These are phyloP conservation scores for Wickerhamomyces subpelliculosus DNA, from an alignment of 805 yeast genomes.

Conservation along the genomic window DNA sequence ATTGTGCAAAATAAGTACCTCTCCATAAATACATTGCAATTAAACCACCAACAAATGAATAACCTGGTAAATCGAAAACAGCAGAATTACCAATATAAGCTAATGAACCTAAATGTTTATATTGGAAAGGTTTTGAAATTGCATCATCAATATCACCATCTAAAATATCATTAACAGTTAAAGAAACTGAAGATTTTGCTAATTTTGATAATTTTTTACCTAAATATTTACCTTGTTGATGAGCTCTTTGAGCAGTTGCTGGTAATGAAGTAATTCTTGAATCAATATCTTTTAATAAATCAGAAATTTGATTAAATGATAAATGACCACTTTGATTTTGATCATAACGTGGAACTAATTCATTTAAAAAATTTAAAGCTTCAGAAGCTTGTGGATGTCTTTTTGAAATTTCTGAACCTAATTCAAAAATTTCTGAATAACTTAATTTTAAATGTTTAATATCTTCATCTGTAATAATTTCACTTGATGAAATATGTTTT, in stretches of 20 bases:
- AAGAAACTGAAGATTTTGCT: conserved; percentile 37
- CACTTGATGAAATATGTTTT: conserved; percentile 24
- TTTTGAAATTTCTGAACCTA: conserved; percentile 40
- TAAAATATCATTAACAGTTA: conserved; percentile 37
- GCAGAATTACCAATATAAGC: conserved; percentile 70
- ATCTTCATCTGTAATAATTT: conserved; percentile 42
- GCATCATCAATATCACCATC: conserved; percentile 53
- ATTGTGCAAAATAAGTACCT: conserved; percentile 61
- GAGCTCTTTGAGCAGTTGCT: conserved; percentile 70
- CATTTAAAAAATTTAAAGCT: conserved; percentile 43
- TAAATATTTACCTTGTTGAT: conserved; percentile 62
- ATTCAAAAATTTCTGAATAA: conserved; percentile 39
- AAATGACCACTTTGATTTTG: conserved; percentile 39
- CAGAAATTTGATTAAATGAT: conserved; percentile 43
- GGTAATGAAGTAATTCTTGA: conserved; percentile 61
- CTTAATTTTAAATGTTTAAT: conserved; percentile 41
- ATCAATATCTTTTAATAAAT: conserved; percentile 47
- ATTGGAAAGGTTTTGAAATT: conserved; percentile 50
- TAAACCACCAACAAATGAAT: conserved; percentile 56
- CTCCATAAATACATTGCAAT: conserved; percentile 72
- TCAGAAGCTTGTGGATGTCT: conserved; percentile 55
- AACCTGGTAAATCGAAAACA: conserved; percentile 58
- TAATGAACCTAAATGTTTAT: conserved; percentile 58
- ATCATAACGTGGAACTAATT: conserved; percentile 48
- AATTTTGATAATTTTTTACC: conserved; percentile 53